A percentile compares a stretch with the other conserved stretches of the same genome.
Conservation (phyloP, 495 filamentous ascomycete genomes). For the Aspergillus incahuasiensis region DNA sequence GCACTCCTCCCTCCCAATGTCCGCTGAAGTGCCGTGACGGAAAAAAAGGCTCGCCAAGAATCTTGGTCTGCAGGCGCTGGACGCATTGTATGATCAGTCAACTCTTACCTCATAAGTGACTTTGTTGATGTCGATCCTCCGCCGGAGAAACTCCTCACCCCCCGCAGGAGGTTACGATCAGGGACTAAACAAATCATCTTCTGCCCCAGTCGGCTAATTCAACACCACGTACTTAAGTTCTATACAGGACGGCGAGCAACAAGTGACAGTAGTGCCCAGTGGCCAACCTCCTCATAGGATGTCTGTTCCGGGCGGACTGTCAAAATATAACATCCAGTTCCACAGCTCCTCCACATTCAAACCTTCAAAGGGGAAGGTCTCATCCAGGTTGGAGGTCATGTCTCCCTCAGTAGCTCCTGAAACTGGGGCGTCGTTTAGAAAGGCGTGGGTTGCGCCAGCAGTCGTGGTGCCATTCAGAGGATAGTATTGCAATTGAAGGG, state of each 20-base stretch:
- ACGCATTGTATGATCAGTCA: neutral
- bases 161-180: neutral
- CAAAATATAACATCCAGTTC: slow-evolving; percentile 20
- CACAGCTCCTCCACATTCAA: slow-evolving; percentile 18
- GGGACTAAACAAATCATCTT: neutral
- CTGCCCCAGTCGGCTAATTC: no score
- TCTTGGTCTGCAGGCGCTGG: neutral
- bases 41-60: neutral
- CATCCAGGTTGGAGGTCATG: neutral
- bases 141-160: neutral
- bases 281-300: neutral
- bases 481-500: no score
- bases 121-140: neutral
- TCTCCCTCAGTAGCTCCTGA: neutral
- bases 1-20: no score
- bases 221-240: no score
- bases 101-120: no score
- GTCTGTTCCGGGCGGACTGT: slow-evolving; percentile 3
- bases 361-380: slow-evolving; percentile 13
- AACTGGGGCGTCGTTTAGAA: neutral
- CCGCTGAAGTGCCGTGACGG: neutral
- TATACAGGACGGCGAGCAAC: no score
- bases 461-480: no score
- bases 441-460: neutral
- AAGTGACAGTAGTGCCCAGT: no score